Conservation (phyloP, 805 yeast species). For the Wickerhamiella spandovensis region DNA sequence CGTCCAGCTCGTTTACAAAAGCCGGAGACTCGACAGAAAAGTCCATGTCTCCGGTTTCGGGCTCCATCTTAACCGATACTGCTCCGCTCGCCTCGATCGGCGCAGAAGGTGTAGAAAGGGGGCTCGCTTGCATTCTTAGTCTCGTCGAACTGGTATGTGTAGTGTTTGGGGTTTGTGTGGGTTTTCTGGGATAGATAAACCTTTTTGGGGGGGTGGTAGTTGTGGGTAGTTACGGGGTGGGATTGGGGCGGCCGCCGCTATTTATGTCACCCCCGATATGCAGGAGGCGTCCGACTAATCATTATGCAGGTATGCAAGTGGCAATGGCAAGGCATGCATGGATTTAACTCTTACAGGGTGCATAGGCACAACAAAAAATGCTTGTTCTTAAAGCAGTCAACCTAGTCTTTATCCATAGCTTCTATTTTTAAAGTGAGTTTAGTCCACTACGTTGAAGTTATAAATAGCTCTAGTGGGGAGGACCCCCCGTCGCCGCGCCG, state of each 20-base stretch:
- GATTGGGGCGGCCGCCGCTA: background rate
- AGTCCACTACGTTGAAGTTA: no score
- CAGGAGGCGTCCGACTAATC: background rate
- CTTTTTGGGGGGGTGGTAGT: background rate
- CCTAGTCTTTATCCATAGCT: no score
- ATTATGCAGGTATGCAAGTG: background rate
- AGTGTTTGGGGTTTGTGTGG: background rate
- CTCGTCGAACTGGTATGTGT: background rate
- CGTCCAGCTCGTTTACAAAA: slow-evolving; percentile 1
- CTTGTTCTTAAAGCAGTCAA: background rate
- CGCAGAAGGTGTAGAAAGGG: background rate
- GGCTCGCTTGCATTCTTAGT: slow-evolving; percentile 2
- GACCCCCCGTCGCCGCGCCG: background rate
- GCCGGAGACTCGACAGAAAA: background rate
- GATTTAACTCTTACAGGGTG: background rate
- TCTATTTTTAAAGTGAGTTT: no score
- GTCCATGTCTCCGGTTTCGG: background rate
- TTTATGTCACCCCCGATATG: background rate
- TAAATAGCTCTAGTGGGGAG: background rate
- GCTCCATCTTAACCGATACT: background rate
- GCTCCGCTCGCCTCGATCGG: slow-evolving; percentile 4
- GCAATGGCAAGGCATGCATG: background rate
- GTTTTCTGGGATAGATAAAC: background rate
- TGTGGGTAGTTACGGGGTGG: background rate
- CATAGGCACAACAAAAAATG: background rate